Conservation (phyloP, 179 eudicot genomes). For the Spinacia oleracea region DNA sequence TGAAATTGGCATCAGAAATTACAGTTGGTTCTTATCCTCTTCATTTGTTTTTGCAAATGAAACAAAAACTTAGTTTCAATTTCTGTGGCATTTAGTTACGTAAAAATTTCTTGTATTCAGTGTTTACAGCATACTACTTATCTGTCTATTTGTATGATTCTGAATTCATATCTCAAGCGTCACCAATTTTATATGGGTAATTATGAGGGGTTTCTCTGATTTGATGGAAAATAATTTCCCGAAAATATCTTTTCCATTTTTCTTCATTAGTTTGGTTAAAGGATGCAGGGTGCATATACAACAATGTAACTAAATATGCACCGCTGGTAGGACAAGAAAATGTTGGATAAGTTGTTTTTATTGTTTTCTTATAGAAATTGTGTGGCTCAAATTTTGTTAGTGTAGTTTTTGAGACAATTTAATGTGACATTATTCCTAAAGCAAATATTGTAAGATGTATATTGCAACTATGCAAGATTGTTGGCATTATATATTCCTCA, state of each 20-base stretch:
- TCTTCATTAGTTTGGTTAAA: no score
- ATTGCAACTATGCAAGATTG: not conserved
- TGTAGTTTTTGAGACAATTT: not conserved
- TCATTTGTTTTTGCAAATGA: constrained; percentile 16
- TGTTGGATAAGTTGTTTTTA: not conserved
- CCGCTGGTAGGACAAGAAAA: not conserved
- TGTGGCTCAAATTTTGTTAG: not conserved
- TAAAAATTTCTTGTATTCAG: constrained; percentile 14
- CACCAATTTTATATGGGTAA: not conserved
- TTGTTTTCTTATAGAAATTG: not conserved
- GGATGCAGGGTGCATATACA: no score
- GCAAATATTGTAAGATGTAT: not conserved
- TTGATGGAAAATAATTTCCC: no score
- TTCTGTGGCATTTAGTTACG: not conserved
- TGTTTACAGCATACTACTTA: not conserved
- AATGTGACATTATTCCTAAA: not conserved
- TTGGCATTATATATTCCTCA: not conserved
- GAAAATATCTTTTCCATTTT: no score
- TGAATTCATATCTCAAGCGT: not conserved
- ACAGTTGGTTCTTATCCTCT: constrained; percentile 34
- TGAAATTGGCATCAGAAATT: no score
- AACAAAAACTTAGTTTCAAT: constrained; percentile 20
- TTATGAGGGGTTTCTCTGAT: no score
- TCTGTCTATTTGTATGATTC: not conserved
- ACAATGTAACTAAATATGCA: not conserved